Percentiles rank a stretch among this genome's conserved stretches.
Evolutionary conservation across 202 grass and related monocot species (phyloP).

Genomic region (Zoysia matrella): DNA sequence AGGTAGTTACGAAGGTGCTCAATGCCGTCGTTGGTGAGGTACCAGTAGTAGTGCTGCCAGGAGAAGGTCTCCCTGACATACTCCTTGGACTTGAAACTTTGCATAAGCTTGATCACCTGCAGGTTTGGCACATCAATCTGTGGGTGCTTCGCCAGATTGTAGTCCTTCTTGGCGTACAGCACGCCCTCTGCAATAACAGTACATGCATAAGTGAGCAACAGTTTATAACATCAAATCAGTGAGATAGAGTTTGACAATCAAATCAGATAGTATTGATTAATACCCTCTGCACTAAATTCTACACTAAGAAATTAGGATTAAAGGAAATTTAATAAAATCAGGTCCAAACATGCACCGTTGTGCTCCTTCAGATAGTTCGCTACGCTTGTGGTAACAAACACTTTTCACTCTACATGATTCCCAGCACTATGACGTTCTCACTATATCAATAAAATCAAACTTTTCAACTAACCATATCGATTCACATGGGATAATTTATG

Average conservation of each 20-base stretch:
- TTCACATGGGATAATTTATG: not conserved
- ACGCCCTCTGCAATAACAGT: slow-evolving; percentile 63
- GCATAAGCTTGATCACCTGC: slow-evolving; percentile 46
- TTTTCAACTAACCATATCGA: not conserved
- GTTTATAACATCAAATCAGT: not conserved
- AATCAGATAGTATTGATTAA: no score
- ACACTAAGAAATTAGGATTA: no score
- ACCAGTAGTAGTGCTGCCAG: slow-evolving; percentile 98
- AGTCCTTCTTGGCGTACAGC: slow-evolving; percentile 91
- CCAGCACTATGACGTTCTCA: no score
- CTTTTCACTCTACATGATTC: no score
- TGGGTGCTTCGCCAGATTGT: slow-evolving; percentile 85
- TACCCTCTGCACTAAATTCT: no score
- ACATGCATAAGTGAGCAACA: not conserved
- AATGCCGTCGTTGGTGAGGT: slow-evolving; percentile 95
- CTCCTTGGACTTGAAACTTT: no score
- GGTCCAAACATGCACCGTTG: not conserved
- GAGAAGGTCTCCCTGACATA: slow-evolving; percentile 45
- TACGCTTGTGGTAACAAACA: no score
- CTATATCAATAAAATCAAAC: no score
- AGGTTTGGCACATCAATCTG: slow-evolving; percentile 86
- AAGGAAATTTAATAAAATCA: not conserved
- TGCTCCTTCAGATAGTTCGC: no score
- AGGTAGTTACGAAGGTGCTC: slow-evolving; percentile 89
- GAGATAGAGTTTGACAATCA: not conserved